Base-by-base conservation (phyloP, 2,329 filamentous ascomycete genomes). In the Stemphylium vesicarium region DNA sequence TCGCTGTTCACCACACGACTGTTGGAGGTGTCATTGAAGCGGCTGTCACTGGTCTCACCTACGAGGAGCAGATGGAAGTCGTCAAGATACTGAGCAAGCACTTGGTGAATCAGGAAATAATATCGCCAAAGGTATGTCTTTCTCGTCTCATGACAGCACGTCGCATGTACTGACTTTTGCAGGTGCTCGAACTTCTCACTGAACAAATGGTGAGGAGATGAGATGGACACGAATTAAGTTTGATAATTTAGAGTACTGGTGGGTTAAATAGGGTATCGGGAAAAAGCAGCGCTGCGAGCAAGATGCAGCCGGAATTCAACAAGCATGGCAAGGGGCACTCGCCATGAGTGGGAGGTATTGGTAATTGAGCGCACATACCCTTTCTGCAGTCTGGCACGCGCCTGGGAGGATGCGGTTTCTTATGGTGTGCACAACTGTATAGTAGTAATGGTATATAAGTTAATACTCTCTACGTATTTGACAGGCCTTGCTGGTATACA, bases 11-110 rank as follows among this genome's bases (percentile, higher is more conserved):
- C 81, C 92, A 94, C 76, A 87, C 90, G 35, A 92, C 84, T 52
- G 88, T 96, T 16, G 95, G 94, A 16, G 87, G 86, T 50, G 90
- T 99, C 32, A 90, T 99, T 65, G 94, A 99, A 80, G 86, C 87
- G 11, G 94, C 91, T 45, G 96, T 99, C 64, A 96, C 88, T 5
- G 93, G 93, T n/a, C 79, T 99, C 65, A 88, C 87, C 0, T 80
- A 88, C 1, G 92, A 96, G 36, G 92, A 99, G 77, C 94, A 99
- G 78, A 82, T 96, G 58, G 94, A 97, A 77, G 82, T 88, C 15
- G 83, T 88, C 15, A 83, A 81, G 64, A 84, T 85, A 1, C 64
- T 88, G 55, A 79, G 81, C 62, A 88, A 86, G 73, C 85, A 88
- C 70, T 71, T 88, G 40, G 85, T 85, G 59, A 87, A 87, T 70